phyloP scores from a whole-genome alignment of 495 filamentous ascomycete species.

The Xanthoparmelia taractica region DNA sequence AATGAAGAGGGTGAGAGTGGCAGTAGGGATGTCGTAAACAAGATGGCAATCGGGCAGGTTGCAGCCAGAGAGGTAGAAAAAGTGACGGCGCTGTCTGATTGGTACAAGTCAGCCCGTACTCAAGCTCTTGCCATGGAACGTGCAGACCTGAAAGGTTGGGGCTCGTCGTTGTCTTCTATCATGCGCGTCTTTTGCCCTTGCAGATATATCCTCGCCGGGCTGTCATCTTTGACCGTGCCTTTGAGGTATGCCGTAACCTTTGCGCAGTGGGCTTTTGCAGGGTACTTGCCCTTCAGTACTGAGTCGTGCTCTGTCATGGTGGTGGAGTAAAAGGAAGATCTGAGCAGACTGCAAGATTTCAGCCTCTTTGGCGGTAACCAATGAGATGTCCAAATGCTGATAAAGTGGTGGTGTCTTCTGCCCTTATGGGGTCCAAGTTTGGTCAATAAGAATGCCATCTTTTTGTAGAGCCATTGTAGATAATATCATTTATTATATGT shows the following conservation, averaged over 20 bases:
- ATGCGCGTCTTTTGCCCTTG: conserved; percentile 73
- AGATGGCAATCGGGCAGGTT: conserved; percentile 72
- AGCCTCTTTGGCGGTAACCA: background rate
- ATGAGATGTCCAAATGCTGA: background rate
- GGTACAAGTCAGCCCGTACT: conserved; percentile 6
- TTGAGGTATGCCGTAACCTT: conserved; percentile 72
- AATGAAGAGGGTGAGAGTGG: conserved; percentile 81
- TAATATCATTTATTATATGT: background rate
- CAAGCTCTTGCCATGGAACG: background rate
- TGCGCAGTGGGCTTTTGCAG: conserved; percentile 82
- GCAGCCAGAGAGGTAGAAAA: conserved; percentile 93
- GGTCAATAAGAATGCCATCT: background rate
- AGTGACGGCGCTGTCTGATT: conserved; percentile 73
- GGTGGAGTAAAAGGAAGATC: background rate
- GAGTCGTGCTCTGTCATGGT: conserved; percentile 14
- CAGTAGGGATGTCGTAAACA: conserved; percentile 65
- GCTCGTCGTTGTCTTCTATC: conserved; percentile 76
- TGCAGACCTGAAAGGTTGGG: conserved; percentile 55
- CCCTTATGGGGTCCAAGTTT: background rate
- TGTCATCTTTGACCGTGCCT: conserved; percentile 50
- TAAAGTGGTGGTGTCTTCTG: background rate
- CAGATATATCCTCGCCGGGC: conserved; percentile 62
- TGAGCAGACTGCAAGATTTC: background rate
- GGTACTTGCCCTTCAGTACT: conserved; percentile 70
- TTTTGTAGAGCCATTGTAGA: background rate